A percentile compares a stretch with the other conserved stretches of the same genome.
phyloP scores from a whole-genome alignment of 208 protist genomes.

The Acanthamoeba divionensis region DNA sequence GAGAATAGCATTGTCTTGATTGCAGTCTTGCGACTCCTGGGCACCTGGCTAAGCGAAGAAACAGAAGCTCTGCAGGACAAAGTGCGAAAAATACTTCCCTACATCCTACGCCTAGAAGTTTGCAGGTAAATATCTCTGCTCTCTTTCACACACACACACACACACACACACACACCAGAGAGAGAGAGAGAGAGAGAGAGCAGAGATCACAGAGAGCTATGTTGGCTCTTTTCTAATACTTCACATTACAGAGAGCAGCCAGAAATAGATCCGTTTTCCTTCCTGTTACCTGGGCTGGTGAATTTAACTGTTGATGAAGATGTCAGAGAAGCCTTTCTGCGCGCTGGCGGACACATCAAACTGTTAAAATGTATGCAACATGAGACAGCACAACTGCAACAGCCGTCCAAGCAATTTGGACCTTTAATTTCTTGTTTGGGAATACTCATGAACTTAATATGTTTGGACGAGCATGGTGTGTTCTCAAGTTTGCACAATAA shows the following conservation, averaged over 20 bases:
- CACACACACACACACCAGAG: no score
- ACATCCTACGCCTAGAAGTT: neutral
- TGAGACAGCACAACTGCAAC: neutral
- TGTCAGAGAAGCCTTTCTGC: neutral
- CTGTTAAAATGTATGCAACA: neutral
- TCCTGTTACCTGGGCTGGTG: slow-evolving; percentile 12
- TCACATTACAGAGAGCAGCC: neutral
- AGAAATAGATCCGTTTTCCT: slow-evolving; percentile 24
- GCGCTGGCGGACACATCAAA: slow-evolving; percentile 8
- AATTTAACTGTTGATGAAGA: slow-evolving; percentile 31
- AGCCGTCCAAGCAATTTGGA: neutral
- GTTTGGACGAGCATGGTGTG: neutral
- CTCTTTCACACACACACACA: no score
- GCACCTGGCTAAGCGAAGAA: slow-evolving; percentile 36
- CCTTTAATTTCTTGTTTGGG: slow-evolving; percentile 18
- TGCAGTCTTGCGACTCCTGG: slow-evolving; percentile 28
- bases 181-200: no score
- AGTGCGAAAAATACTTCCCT: neutral
- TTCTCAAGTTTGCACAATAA: no score
- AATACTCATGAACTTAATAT: slow-evolving; percentile 12
- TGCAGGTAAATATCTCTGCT: neutral
- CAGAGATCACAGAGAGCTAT: no score
- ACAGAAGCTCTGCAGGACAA: slow-evolving; percentile 22
- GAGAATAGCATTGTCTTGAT: neutral
- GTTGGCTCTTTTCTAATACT: neutral